Evolutionary conservation across 2,329 filamentous ascomycete species (phyloP).

Genomic region (Penicillium brasilianum): DNA sequence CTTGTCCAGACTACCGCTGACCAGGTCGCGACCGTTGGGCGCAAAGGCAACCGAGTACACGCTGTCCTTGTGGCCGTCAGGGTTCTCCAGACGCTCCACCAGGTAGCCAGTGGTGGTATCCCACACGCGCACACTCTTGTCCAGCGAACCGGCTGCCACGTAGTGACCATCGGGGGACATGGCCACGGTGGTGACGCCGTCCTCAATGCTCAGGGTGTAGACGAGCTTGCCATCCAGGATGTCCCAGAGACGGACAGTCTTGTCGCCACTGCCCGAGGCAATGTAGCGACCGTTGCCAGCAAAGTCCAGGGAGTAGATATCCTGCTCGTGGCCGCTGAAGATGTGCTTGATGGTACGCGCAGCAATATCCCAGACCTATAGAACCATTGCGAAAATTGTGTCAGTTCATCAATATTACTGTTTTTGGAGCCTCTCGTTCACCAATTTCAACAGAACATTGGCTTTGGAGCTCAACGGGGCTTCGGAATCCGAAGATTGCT

Average conservation of each 20-base stretch:
- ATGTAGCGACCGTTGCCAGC: constrained; percentile 92
- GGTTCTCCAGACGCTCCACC: constrained; percentile 88
- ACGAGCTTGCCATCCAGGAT: constrained; percentile 83
- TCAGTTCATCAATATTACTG: too few relatives aligned
- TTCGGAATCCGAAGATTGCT: constrained; percentile 39
- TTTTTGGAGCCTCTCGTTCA: too few relatives aligned
- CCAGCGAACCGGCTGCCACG: constrained; percentile 91
- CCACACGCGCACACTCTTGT: constrained; percentile 98
- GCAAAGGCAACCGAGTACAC: constrained; percentile 97
- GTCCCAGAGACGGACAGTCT: constrained; percentile 95
- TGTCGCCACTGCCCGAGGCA: constrained; percentile 91
- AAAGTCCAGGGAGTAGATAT: constrained; percentile 97
- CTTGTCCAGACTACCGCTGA: constrained; percentile 94
- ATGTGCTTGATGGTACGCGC: constrained; percentile 83
- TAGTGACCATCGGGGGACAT: constrained; percentile 95
- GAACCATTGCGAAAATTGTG: too few relatives aligned
- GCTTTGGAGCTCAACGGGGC: neutral
- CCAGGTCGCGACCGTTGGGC: constrained; percentile 87
- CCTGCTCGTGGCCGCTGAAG: constrained; percentile 96
- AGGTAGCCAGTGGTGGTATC: constrained; percentile 85
- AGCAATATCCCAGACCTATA: constrained; percentile 91
- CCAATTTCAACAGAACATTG: neutral
- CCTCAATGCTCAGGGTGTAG: constrained; percentile 87
- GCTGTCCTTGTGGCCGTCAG: constrained; percentile 93
- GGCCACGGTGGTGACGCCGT: constrained; percentile 95